phyloP scores from a whole-genome alignment of 352 stramenopile genomes.

The Plasmopara halstedii region DNA sequence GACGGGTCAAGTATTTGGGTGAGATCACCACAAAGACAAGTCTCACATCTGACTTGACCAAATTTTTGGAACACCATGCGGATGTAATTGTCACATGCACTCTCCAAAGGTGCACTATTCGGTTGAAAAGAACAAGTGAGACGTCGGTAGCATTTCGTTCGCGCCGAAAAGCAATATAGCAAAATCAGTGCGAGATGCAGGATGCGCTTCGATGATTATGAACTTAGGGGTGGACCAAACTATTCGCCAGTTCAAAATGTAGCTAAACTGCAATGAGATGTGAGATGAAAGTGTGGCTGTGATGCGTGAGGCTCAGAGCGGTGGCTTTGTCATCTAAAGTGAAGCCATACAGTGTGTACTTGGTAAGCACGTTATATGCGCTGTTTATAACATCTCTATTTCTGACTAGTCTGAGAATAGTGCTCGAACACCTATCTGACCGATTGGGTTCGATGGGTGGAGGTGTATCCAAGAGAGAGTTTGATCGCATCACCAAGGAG shows the following conservation, averaged over 20 bases:
- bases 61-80: constrained; percentile 7
- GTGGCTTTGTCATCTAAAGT: no score
- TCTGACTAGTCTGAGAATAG: not conserved
- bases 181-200: constrained; percentile 4
- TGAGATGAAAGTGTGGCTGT: no score
- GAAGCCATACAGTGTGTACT: not conserved
- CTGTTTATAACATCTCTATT: constrained; percentile 1
- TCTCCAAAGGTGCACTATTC: constrained; percentile 2
- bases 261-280: constrained; percentile 10
- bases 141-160: constrained; percentile 6
- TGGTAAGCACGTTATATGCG: not conserved
- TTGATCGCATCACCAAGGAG: constrained; percentile 63
- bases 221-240: no score
- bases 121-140: not conserved
- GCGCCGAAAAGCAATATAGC: constrained; percentile 1
- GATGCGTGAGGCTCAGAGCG: no score
- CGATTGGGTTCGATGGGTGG: no score
- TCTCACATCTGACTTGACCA: constrained; percentile 13
- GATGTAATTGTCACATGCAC: not conserved
- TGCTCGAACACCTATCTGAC: not conserved
- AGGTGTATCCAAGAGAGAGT: no score
- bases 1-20: not conserved
- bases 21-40: constrained; percentile 4
- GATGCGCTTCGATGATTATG: no score
- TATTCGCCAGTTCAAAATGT: constrained; percentile 14